phyloP scores from a whole-genome alignment of 2,329 filamentous ascomycete genomes.

The Byssochlamys sp. region DNA sequence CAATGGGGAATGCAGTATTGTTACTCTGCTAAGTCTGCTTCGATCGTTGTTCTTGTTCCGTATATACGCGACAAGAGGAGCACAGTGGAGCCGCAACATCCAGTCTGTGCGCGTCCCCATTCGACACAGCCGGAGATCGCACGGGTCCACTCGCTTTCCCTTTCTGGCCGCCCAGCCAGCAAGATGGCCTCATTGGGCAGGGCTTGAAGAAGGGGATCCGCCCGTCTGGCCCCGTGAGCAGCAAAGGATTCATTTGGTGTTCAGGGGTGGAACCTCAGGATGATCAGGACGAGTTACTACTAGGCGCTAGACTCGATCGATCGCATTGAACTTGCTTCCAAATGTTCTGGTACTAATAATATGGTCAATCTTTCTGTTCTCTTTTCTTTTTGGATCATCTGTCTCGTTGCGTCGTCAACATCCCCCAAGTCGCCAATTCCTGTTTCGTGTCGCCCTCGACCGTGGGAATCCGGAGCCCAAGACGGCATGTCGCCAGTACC shows the following conservation, averaged over 20 bases:
- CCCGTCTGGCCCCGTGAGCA: neutral
- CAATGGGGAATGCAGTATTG: neutral
- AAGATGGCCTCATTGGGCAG: neutral
- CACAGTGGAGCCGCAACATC: neutral
- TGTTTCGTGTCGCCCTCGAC: neutral
- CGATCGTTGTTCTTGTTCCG: neutral
- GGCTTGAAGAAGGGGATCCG: neutral
- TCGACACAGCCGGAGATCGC: neutral
- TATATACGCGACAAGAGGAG: neutral
- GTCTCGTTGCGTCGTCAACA: neutral
- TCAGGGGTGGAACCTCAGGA: neutral
- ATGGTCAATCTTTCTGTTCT: too few species aligned
- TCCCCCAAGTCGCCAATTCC: neutral
- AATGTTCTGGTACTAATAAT: too few species aligned
- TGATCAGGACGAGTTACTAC: neutral
- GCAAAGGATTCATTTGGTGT: neutral
- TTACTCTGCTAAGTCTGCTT: neutral
- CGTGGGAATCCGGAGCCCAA: conserved; percentile 5
- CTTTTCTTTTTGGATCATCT: too few species aligned
- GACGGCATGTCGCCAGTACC: neutral
- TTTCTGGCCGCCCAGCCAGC: neutral
- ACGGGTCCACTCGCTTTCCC: neutral
- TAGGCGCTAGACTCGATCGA: too few species aligned
- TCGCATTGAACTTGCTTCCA: too few species aligned
- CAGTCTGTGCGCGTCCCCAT: neutral